phyloP scores from a whole-genome alignment of 129 eudicot genomes.

The Chrysanthemum makinoi region DNA sequence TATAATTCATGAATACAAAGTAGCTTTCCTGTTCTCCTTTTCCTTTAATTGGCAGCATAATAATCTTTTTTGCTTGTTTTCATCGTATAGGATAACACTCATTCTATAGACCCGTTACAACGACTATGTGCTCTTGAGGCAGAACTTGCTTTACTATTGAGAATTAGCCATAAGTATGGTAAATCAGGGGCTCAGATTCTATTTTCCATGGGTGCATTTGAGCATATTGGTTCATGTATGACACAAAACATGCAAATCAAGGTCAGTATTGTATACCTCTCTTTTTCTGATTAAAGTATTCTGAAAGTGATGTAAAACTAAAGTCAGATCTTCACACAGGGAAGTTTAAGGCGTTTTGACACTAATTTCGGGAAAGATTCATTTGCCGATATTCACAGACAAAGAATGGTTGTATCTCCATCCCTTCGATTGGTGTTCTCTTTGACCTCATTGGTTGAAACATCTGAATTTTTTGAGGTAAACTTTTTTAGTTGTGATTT shows the following conservation, averaged over 20 bases:
- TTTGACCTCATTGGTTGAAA: slow-evolving; percentile 80
- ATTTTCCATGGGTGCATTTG: slow-evolving; percentile 86
- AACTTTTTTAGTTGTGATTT: no score
- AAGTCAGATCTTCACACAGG: slow-evolving; percentile 38
- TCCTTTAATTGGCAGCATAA: not conserved
- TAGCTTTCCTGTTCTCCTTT: not conserved
- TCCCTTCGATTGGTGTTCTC: slow-evolving; percentile 80
- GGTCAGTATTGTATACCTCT: slow-evolving; percentile 39
- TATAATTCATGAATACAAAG: not conserved
- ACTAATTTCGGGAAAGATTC: slow-evolving; percentile 51
- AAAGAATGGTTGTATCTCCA: slow-evolving; percentile 75
- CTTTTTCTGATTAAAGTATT: slow-evolving; percentile 1
- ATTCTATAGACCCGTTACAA: slow-evolving; percentile 74
- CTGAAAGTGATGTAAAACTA: not conserved
- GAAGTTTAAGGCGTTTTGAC: slow-evolving; percentile 52
- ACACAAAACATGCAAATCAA: slow-evolving; percentile 72
- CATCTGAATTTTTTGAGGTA: slow-evolving; percentile 57
- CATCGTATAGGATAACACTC: slow-evolving; percentile 57
- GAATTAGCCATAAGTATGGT: slow-evolving; percentile 89
- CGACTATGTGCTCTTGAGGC: slow-evolving; percentile 87
- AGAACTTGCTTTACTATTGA: slow-evolving; percentile 69
- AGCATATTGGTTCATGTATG: slow-evolving; percentile 76
- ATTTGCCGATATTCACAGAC: slow-evolving; percentile 58
- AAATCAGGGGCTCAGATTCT: slow-evolving; percentile 88
- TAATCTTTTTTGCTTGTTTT: not conserved